These are phyloP conservation scores for Oryza coarctata DNA, from an alignment of 176 grass and related monocot genomes.

Conservation along the genomic window DNA sequence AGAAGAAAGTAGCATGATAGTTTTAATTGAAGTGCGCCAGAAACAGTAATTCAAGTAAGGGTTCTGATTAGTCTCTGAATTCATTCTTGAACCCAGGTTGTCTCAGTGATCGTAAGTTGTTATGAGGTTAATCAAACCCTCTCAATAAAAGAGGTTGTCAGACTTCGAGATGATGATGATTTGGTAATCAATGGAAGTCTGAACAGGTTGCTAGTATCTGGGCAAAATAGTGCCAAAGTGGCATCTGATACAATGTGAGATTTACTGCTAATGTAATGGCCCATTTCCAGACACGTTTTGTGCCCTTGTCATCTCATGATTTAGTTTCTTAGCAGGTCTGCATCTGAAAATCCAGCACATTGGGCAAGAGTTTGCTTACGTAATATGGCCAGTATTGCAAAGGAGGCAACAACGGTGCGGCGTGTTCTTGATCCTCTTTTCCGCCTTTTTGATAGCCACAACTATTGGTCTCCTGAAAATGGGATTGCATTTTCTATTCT, in stretches of 20 bases:
- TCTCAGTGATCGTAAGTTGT: slow-evolving; percentile 58
- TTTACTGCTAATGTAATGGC: slow-evolving; percentile 3
- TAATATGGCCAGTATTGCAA: slow-evolving; percentile 92
- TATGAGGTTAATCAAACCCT: slow-evolving; percentile 60
- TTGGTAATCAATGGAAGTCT: slow-evolving; percentile 45
- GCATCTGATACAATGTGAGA: slow-evolving; percentile 64
- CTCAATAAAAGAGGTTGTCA: slow-evolving; percentile 60
- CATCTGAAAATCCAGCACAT: slow-evolving; percentile 62
- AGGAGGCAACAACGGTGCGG: slow-evolving; percentile 80
- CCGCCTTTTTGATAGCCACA: slow-evolving; percentile 72
- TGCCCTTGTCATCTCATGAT: slow-evolving; percentile 7
- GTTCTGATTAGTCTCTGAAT: slow-evolving; percentile 25
- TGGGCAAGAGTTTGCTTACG: slow-evolving; percentile 88
- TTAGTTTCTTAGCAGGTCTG: slow-evolving; percentile 56
- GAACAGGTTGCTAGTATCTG: slow-evolving; percentile 34
- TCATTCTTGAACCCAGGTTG: slow-evolving; percentile 56
- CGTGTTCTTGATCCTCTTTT: slow-evolving; percentile 87
- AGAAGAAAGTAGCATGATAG: not conserved
- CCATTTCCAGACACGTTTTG: slow-evolving; percentile 16
- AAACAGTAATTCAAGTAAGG: slow-evolving; percentile 17
- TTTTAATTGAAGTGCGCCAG: not conserved
- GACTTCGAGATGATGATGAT: slow-evolving; percentile 58
- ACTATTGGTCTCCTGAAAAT: slow-evolving; percentile 82
- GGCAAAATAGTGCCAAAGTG: slow-evolving; percentile 50
- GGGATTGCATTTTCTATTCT: slow-evolving; percentile 81